Base-by-base conservation (phyloP, 2,329 filamentous ascomycete genomes). In the Fusarium burgessii region DNA sequence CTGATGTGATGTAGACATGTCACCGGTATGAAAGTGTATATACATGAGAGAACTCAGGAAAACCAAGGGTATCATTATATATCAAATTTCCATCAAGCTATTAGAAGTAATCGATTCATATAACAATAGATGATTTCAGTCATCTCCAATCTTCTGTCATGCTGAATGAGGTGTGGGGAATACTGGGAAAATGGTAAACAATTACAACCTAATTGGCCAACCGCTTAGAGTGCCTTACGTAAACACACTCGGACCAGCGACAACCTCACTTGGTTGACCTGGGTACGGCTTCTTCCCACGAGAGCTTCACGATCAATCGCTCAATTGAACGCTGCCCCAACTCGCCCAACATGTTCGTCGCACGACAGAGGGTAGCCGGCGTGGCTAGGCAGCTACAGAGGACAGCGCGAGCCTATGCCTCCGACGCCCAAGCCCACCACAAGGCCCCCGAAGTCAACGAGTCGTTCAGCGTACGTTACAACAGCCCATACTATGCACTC, bases 381-480 rank as follows among this genome's bases (percentile, higher is more conserved):
- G 66, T 79, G 46, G 80, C 80, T 65, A 78, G 80, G 64, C 79
- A 79, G 73, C 76, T 82, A 68, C 78, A 79, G 74, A 77, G 80
- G 64, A 75, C 78, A 70, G 78, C 82, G 71, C 84, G 87, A 76
- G 82, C 82, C 65, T 89, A 89, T 78, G 87, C 86, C 72, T 89
- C 87, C 77, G 83, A 85, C 71, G 81, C 82, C 78, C 86, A 87
- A 74, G 82, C 79, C 65, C 82, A 84, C 72, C 82, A 84, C 77
- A 80, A 84, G 73, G 79, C 83, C 64, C 82, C 83, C 72, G 80
- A 82, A 68, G 85, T 84, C 66, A 84, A 86, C 73, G 88, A 90
- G 80, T 82, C 83, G 64, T 83, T 89, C 75, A 87, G 88, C 74
- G 88, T 90, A 88, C 65, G 87, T 83, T 52, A 68, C 54, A 63